Base-by-base conservation (phyloP, 768 basidiomycete genomes). In the Amanita fuliginea region DNA sequence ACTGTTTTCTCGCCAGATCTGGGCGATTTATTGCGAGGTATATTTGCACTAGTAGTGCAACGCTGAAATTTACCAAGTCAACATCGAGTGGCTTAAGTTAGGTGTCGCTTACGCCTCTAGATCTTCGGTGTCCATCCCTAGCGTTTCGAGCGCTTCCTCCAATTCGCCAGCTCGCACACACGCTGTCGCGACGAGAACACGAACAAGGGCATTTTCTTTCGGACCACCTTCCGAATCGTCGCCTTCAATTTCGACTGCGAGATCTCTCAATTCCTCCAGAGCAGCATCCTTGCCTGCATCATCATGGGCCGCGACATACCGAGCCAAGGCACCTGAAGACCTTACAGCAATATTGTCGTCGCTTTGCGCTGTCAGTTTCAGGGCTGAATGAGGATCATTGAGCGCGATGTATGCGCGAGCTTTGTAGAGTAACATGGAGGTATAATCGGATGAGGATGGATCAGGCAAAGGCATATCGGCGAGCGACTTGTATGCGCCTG, bases 61-160 rank as follows among this genome's bases (percentile, higher is more conserved):
- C 82, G 36, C 93, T 95, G 56, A 18, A 49, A 26, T n/a, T n/a
- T n/a, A 13, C 22, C n/a, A 32, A 37, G 34, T 42, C 11, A 46
- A 37, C 45, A 18, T 48, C 13, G 18, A 44, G 47, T 47, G n/a
- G 6, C 35, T 30, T 34, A 24, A 14, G 36, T 18, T 46, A 47
- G 24, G 6, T 18, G 32, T 18, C 6, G 76, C 88, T 57, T 64
- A 94, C 92, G 88, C 86, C 72, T 97, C 93, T 33, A 92, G 75
- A 57, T 89, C 86, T 54, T 83, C 77, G 28, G 79, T 78, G 42
- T 81, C 83, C 5, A 76, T 77, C 6, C 82, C 81, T 28, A 97
- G 72, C 0, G 88, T 93, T 64, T 95, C 93, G 21, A 96, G 68
- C 1, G 92, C 93, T 66, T 97, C 93, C 64, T 96, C 93, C 9